phyloP scores from a whole-genome alignment of 345 rosid species.

The Cardamine occulta region DNA sequence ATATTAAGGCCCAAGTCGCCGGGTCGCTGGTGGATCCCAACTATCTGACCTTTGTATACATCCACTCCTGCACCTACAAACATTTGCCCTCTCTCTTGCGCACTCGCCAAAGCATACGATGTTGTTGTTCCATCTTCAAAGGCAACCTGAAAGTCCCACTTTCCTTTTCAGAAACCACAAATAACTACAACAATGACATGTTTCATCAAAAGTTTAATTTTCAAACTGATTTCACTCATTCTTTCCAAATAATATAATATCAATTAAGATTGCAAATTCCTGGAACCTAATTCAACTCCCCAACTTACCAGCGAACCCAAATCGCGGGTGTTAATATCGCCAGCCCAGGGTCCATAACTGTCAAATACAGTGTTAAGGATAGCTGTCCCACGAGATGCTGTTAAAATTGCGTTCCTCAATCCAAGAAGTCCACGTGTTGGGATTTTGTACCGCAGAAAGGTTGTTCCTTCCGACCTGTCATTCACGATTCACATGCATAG shows the following conservation, averaged over 20 bases:
- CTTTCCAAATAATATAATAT: conserved; percentile 1
- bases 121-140: conserved; percentile 86
- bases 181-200: conserved; percentile 8
- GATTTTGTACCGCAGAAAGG: conserved; percentile 74
- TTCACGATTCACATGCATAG: conserved; percentile 30
- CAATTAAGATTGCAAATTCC: conserved; percentile 10
- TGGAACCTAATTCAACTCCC: conserved; percentile 24
- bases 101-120: conserved; percentile 82
- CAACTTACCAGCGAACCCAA: conserved; percentile 87
- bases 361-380: conserved; percentile 88
- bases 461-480: conserved; percentile 83
- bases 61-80: conserved; percentile 82
- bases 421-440: conserved; percentile 99
- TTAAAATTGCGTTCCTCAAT: conserved; percentile 90
- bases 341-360: conserved; percentile 92
- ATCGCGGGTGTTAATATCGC: conserved; percentile 86
- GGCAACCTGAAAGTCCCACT: conserved; percentile 71
- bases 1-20: conserved; percentile 87
- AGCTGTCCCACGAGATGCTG: conserved; percentile 98
- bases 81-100: conserved; percentile 96
- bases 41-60: conserved; percentile 90
- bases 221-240: neutral
- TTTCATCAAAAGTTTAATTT: conserved; percentile 6
- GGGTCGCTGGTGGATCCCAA: conserved; percentile 92
- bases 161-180: conserved; percentile 18